Base-by-base conservation (phyloP, 306 rosid genomes). In the Rosa multiflora region DNA sequence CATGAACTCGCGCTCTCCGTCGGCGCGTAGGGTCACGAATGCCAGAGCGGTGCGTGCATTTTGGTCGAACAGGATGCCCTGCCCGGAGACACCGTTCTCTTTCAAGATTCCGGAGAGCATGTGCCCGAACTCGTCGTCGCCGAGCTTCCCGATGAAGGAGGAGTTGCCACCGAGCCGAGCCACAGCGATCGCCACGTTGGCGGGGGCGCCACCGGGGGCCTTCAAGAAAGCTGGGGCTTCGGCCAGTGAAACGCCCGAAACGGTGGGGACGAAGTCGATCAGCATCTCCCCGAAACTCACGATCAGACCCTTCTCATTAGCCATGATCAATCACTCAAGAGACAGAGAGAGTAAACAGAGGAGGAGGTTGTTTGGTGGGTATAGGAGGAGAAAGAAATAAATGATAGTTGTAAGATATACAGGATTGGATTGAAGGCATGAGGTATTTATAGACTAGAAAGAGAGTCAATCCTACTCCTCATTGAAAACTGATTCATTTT, bases 121-220 rank as follows among this genome's bases (percentile, higher is more conserved):
- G 86, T 84, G 94, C 0, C 99, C 99, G 83, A 95, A 93, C 86
- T 95, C 99, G 55, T 95, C 99, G 53, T 95, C 97, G 1, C 98
- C 98, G 70, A 93, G 99, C 56, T 95, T 95, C 0, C 98, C 98
- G 37, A 95, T 86, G 84, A 93, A 95, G 75, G 99, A 91, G 0
- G 97, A 81, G 6, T 86, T 80, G 0, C 99, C 99, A 12, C 99
- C 99, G 12, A 93, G 91, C 14, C 97, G 77, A 1, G 97, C 20
- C 0, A 95, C 94, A 23, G 98, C 99, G 84, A 95, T 95, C 67
- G 99, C 94, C 1, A 93, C 99, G 93, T 95, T 95, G 15, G 98
- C 99, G 0, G 99, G 98, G 4, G 99, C 99, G 0, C 99, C 97
- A 6, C 99, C 99, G 55, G 99, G 98, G 2, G 99, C 99, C 44